phyloP scores from a whole-genome alignment of 192 early-diverging fungal species.

The Backusella tuberculispora region DNA sequence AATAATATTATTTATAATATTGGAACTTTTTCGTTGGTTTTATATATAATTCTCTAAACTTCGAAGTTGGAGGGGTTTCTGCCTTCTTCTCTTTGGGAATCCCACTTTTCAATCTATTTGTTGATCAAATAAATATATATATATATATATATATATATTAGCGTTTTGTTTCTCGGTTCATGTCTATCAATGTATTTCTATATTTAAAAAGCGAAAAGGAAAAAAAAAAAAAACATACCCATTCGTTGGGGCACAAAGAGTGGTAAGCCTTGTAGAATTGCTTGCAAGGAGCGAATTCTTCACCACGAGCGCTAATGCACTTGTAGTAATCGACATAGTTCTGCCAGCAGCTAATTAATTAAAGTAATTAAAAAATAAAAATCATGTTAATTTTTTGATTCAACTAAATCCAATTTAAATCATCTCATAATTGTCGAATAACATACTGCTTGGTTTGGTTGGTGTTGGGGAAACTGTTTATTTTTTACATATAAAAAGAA shows the following conservation, averaged over 20 bases:
- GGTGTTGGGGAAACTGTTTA: conserved; percentile 89
- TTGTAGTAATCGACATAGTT: conserved; percentile 95
- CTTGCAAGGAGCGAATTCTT: conserved; percentile 92
- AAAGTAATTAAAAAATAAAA: background rate
- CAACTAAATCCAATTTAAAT: background rate
- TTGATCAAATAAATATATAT: background rate
- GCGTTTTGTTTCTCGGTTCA: background rate
- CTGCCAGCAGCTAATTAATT: conserved; percentile 88
- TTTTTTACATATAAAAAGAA: conserved; percentile 33
- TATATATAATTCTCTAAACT: conserved; percentile 38
- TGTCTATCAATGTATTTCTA: background rate
- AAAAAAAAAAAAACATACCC: conserved; percentile 67
- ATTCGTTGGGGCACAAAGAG: conserved; percentile 89
- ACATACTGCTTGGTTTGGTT: conserved; percentile 92
- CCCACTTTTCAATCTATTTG: conserved; percentile 52
- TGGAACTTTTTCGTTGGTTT: conserved; percentile 11
- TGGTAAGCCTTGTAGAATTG: conserved; percentile 86
- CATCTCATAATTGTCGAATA: background rate
- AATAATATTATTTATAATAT: conserved; percentile 9
- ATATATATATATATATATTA: background rate
- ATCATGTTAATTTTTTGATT: background rate
- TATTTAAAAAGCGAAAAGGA: background rate
- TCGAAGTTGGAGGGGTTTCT: conserved; percentile 53
- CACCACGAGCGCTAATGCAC: conserved; percentile 93
- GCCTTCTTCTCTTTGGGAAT: conserved; percentile 51